Conservation (phyloP, 73 alveolate species). For the Diophrys sp. region DNA sequence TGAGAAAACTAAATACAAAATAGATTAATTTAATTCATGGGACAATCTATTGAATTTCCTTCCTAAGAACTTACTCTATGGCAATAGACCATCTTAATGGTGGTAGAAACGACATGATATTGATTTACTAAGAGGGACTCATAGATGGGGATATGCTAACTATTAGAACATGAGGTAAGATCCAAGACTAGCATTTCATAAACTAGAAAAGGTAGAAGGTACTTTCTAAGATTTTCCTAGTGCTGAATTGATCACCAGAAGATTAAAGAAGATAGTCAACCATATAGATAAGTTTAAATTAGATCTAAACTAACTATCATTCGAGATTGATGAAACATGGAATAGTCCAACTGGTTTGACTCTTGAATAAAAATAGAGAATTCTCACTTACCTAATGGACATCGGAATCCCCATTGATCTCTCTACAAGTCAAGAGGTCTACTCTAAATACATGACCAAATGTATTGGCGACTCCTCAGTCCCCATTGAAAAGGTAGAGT, state of each 20-base stretch:
- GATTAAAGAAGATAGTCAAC: constrained; percentile 92
- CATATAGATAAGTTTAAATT: constrained; percentile 62
- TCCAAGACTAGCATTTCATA: constrained; percentile 72
- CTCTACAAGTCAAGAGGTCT: too few species aligned
- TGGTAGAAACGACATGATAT: constrained; percentile 98
- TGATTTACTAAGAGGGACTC: constrained; percentile 94
- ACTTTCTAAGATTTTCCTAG: constrained; percentile 91
- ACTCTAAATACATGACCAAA: too few species aligned
- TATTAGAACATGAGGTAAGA: constrained; percentile 86
- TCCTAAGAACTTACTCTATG: constrained; percentile 82
- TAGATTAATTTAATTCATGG: too few species aligned
- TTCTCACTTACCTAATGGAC: constrained; percentile 74
- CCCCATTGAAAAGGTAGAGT: not conserved
- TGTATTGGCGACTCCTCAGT: too few species aligned
- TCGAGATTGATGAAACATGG: constrained; percentile 51
- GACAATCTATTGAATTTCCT: constrained; percentile 91
- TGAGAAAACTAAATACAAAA: too few species aligned
- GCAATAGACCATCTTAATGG: constrained; percentile 97
- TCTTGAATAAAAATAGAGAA: constrained; percentile 74
- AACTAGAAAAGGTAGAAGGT: constrained; percentile 75
- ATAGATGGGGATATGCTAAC: constrained; percentile 97
- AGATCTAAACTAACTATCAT: too few species aligned
- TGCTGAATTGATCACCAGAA: constrained; percentile 94
- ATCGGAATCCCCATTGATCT: too few species aligned
- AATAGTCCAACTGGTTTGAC: constrained; percentile 88